These are phyloP conservation scores for Panicum miliaceum DNA, from an alignment of 176 grass and related monocot genomes.

Conservation along the genomic window DNA sequence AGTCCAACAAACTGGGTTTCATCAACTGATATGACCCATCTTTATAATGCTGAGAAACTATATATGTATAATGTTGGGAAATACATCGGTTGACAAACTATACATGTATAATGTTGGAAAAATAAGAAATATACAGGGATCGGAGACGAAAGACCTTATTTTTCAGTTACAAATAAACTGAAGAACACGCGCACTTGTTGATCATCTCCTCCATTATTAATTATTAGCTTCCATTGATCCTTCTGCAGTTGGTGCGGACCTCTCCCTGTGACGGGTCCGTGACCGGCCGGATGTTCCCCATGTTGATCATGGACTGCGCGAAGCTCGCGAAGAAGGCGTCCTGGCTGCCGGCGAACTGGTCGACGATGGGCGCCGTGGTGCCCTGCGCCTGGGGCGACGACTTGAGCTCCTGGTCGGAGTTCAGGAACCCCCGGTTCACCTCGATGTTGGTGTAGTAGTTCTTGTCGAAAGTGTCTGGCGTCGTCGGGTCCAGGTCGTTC, in stretches of 20 bases:
- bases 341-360: slow-evolving; percentile 40
- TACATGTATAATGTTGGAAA: too few relatives aligned
- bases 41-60: too few relatives aligned
- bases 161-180: too few relatives aligned
- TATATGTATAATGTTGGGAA: too few relatives aligned
- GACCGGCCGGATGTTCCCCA: slow-evolving; percentile 42
- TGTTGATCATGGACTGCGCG: slow-evolving; percentile 59
- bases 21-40: too few relatives aligned
- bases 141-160: too few relatives aligned
- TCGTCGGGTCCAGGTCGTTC: slow-evolving; percentile 59
- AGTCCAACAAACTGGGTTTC: too few relatives aligned
- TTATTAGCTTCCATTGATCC: background rate
- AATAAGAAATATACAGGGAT: too few relatives aligned
- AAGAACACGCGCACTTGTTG: too few relatives aligned
- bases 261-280: background rate
- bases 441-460: slow-evolving; percentile 65
- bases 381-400: background rate
- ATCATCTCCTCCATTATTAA: background rate
- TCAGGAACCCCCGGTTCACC: slow-evolving; percentile 44
- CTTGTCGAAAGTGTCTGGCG: slow-evolving; percentile 51
- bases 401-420: slow-evolving; percentile 66
- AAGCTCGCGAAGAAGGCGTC: slow-evolving; percentile 57
- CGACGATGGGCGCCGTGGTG: slow-evolving; percentile 40
- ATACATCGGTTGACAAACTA: too few relatives aligned
- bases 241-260: slow-evolving; percentile 6